Conservation (phyloP, 257 asterid genomes). For the Echites panduratus region DNA sequence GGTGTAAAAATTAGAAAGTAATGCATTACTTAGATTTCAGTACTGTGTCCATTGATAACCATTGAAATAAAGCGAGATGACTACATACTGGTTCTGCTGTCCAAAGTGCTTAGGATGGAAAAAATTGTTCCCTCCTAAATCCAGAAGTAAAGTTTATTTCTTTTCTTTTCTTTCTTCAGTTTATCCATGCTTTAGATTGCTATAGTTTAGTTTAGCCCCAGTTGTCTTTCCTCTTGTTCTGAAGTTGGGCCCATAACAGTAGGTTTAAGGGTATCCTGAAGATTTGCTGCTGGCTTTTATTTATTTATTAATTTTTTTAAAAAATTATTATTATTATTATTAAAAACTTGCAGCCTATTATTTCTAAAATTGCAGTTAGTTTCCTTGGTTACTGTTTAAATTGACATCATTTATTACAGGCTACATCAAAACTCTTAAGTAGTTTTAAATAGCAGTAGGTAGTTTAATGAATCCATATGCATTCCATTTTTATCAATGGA, state of each 20-base stretch:
- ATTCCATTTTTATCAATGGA: neutral
- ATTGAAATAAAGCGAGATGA: neutral
- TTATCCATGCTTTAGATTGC: neutral
- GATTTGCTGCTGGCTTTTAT: neutral
- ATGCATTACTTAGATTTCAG: neutral
- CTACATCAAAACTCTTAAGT: neutral
- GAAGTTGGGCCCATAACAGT: neutral
- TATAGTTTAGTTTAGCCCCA: neutral
- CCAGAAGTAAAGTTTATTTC: neutral
- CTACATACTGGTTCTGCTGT: neutral
- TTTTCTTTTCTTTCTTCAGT: neutral
- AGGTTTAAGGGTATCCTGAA: neutral
- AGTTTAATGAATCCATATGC: neutral
- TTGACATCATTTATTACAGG: neutral
- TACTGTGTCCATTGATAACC: neutral
- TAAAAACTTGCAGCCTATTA: too few relatives aligned
- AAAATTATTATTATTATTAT: neutral
- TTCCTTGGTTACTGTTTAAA: neutral
- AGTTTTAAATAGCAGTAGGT: neutral
- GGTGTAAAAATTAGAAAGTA: neutral
- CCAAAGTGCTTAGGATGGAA: neutral
- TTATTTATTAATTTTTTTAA: neutral
- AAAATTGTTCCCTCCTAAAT: neutral
- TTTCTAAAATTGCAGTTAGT: neutral
- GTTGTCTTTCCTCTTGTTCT: neutral